Evolutionary conservation across 1,284 basidiomycete species (phyloP).

Genomic region (Sporisorium reilianum): DNA sequence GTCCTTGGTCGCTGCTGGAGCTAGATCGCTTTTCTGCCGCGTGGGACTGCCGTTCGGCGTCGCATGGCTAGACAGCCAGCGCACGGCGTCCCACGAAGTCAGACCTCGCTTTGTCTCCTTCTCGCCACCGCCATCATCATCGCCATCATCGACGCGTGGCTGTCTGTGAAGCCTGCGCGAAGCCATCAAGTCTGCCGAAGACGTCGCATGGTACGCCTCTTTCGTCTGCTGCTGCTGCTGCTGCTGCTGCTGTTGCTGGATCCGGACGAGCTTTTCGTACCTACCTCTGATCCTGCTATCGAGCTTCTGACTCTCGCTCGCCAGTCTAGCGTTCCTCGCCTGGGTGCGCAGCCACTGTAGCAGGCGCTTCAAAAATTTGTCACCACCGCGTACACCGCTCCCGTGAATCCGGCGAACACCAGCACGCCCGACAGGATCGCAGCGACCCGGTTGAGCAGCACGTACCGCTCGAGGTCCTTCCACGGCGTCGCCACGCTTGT

Average conservation of each 20-base stretch:
- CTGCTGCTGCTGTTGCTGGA: constrained; percentile 27
- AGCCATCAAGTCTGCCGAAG: constrained; percentile 6
- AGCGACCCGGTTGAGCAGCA: constrained; percentile 56
- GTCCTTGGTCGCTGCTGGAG: neutral
- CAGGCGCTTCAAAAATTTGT: constrained; percentile 62
- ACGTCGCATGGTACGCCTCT: constrained; percentile 3
- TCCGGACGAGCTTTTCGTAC: constrained; percentile 38
- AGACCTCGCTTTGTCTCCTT: constrained; percentile 10
- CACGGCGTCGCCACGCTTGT: constrained; percentile 14
- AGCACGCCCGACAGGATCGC: constrained; percentile 47
- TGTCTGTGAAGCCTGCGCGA: neutral
- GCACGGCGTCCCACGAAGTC: constrained; percentile 26
- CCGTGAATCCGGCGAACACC: constrained; percentile 52
- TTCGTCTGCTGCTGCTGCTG: constrained; percentile 23
- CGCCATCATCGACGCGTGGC: neutral
- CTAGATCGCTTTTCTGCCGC: neutral
- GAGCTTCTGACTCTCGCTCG: constrained; percentile 8
- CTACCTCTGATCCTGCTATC: constrained; percentile 28
- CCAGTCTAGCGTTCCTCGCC: constrained; percentile 3
- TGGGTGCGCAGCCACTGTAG: constrained; percentile 41
- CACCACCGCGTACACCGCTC: constrained; percentile 51
- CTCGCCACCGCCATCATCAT: neutral
- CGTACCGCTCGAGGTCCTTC: constrained; percentile 50
- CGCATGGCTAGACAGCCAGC: constrained; percentile 18
- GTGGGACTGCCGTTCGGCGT: constrained; percentile 6